Evolutionary conservation across 371 early-diverging fungal species (phyloP).

Genomic region (Mortierella sp.): DNA sequence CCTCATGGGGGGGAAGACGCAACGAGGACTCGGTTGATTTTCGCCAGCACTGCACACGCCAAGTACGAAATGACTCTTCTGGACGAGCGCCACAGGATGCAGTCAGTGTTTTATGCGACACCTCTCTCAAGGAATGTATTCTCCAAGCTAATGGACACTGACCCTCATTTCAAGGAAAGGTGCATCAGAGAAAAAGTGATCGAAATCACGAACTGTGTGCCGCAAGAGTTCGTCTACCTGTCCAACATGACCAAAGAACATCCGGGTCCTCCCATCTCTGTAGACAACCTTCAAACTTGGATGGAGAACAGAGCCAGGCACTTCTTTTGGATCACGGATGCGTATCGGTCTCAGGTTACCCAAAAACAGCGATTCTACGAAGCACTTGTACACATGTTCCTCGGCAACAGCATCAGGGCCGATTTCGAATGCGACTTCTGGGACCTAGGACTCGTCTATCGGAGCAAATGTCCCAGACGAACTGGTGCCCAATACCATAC

Average conservation of each 20-base stretch:
- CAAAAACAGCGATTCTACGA: conserved; percentile 7
- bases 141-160: conserved; percentile 20
- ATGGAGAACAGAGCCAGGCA: conserved; percentile 2
- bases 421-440: conserved; percentile 29
- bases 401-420: conserved; percentile 5
- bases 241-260: conserved; percentile 6
- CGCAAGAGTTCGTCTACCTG: conserved; percentile 26
- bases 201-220: conserved; percentile 29
- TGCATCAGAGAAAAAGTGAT: conserved; percentile 20
- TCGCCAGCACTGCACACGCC: conserved; percentile 25
- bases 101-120: conserved; percentile 26
- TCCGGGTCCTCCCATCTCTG: conserved; percentile 19
- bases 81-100: conserved; percentile 6
- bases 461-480: conserved; percentile 4
- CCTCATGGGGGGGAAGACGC: conserved; percentile 16
- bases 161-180: conserved; percentile 10
- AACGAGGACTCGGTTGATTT: conserved; percentile 19
- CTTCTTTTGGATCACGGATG: conserved; percentile 10
- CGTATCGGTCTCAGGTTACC: neutral
- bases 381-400: conserved; percentile 12
- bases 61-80: conserved; percentile 20
- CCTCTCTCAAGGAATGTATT: conserved; percentile 26
- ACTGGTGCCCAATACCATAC: conserved; percentile 2
- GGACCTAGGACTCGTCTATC: conserved; percentile 28
- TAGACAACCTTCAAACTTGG: conserved; percentile 22